Evolutionary conservation across 495 filamentous ascomycete species (phyloP), one percentile per base, ranked within the genome.

Genomic region (Penicillium flavigenum): DNA sequence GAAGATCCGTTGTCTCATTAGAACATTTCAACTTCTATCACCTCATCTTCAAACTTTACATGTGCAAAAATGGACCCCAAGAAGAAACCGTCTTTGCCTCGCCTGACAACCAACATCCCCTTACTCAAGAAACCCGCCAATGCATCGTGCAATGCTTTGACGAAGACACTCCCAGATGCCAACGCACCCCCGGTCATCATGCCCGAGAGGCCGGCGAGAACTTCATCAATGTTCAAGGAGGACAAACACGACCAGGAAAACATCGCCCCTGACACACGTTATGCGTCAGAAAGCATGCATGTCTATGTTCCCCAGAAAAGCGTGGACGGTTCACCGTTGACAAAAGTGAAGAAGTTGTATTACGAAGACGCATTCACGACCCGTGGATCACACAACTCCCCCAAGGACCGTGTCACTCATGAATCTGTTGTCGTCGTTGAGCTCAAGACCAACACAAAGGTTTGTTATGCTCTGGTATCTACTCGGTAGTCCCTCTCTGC

Each of bases 371-470:
- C 74, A 16, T 88, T 90, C 60, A 73, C 75, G 8, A 65, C 78
- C 47, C 81, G 83, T 56, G 81, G 83, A 55, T 67, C 72, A 4
- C 64, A 67, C 53, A 63, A 73, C n/a, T 76, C 81, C 10, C 79
- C 83, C 10, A 76, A 76, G 55, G 82, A 88, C 44, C 78, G 82
- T 29, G 72, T 90, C 20, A 69, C 72, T 16, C 83, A 81, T 57
- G 83, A 92, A 58, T 85, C 89, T 17, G 77, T 88, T 51, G 81
- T 96, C 52, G 79, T 89, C 54, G 89, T 86, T 36, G 91, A 96
- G 67, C 70, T 98, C 31, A 86, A 84, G 64, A 90, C 90, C n/a
- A 96, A 94, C 67, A 83, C 85, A 36, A 88, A 86, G 67, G 91
- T 92, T 77, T 62, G 86, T 74, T 3, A 10, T 26, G 8, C 32